Evolutionary conservation across 83 land plant species (phyloP), one percentile per base, ranked within the genome.

Genomic region (Picea engelmannii): DNA sequence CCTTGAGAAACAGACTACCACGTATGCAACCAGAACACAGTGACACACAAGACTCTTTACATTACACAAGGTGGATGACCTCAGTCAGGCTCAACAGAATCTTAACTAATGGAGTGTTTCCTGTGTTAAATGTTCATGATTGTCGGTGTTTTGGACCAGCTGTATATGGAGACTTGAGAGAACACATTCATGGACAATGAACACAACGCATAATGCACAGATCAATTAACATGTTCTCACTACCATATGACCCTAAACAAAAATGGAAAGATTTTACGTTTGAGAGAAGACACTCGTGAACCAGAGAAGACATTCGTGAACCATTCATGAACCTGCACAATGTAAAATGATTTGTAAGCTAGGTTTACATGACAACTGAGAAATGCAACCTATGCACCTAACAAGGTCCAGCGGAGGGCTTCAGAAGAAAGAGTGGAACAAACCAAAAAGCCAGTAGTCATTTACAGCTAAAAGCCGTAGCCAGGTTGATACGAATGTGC

Each of bases 321-420:
- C 89, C 92, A 35, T 35, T 35, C 38, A 35, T 35, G 38, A 35
- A 35, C 89, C 89, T 90, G 92, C 92, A 90, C 90, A 90, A 82
- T 83, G 84, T 85, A 85, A 87, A 90, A 79, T 87, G 87, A 80
- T 59, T 85, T 73, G 90, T 90, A 79, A 90, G 92, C 86, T 83
- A 84, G 52, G 44, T 42, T 82, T 65, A 66, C 62, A 66, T 27
- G 70, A 76, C 47, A 69, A 71, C 11, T 35, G 5, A 62, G 16
- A 21, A 71, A 59, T 25, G 66, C 12, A 60, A 58, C 66, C 80
- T 8, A 11, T 78, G 65, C 80, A 78, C 80, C 40, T 10, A 20
- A 27, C 74, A 58, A 21, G 62, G 52, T 25, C 31, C 74, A 79
- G 10, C 1, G 15, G 67, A 65, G 23, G 59, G 11, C 21, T 66